Percentiles rank a stretch among this genome's conserved stretches.
These are phyloP conservation scores for Edaphochlamys debaryana DNA, from an alignment of 139 green algal species.

Conservation along the genomic window DNA sequence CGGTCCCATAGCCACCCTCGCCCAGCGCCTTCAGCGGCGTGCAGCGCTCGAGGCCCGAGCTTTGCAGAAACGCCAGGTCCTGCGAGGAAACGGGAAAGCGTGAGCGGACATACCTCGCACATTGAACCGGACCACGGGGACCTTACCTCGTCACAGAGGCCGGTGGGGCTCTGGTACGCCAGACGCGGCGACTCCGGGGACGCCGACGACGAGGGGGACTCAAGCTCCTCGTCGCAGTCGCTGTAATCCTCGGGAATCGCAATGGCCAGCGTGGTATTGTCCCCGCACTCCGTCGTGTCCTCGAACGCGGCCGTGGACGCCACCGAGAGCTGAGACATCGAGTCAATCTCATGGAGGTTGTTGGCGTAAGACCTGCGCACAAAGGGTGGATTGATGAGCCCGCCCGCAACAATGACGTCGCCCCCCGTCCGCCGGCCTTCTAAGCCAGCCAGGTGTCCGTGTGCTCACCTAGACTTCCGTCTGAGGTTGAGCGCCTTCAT, in stretches of 20 bases:
- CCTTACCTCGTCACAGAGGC: background rate
- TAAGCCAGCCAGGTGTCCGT: too few species aligned
- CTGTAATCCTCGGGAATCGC: background rate
- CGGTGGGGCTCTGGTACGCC: constrained; percentile 1
- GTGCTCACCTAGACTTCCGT: background rate
- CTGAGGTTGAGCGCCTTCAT: constrained; percentile 17
- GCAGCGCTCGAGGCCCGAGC: constrained; percentile 9
- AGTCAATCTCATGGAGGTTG: constrained; percentile 4
- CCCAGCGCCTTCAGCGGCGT: constrained; percentile 23
- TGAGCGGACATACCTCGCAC: too few species aligned
- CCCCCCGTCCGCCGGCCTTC: too few species aligned
- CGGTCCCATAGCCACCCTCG: constrained; percentile 21
- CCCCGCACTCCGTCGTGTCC: constrained; percentile 15
- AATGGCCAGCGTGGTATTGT: background rate
- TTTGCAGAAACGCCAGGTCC: constrained; percentile 30
- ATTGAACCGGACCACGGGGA: too few species aligned
- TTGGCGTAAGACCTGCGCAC: constrained; percentile 31
- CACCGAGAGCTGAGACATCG: constrained; percentile 1
- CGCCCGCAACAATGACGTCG: too few species aligned
- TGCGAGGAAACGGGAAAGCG: background rate
- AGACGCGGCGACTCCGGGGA: background rate
- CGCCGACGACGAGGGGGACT: background rate
- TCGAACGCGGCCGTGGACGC: constrained; percentile 13
- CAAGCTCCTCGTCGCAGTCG: background rate
- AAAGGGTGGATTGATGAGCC: too few species aligned